Evolutionary conservation across 2,329 filamentous ascomycete species (phyloP), one percentile per base, ranked within the genome.

Genomic region (Aspergillus brasiliensis): DNA sequence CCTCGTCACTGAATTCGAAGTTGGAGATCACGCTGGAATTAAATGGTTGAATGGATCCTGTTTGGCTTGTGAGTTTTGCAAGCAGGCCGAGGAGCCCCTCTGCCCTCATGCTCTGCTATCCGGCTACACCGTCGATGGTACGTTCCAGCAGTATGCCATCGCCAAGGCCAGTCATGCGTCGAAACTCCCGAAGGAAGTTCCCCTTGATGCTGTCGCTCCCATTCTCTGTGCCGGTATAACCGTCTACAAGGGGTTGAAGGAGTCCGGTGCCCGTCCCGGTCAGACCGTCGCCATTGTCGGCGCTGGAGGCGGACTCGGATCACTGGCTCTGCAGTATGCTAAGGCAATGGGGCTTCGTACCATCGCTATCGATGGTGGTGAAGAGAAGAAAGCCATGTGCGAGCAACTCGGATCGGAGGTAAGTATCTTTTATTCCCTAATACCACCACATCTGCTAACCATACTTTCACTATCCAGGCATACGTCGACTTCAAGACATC

Each of bases 1-100:
- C 17, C 84, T 96, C 37, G 92, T 95, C 65, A 80, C 84, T 3
- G 91, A 95, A 69, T 80, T 96, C 62, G 81, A 92, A 74, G 82
- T 97, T 69, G 93, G 93, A 68, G 92, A 96, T 72, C 82, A 92
- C 71, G 94, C 88, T 62, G 94, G 94, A 74, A 86, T 98, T 78
- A 97, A 91, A 64, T 97, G 92, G 92, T 83, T 97, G 73, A 95
- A 97, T 78, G 91, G 91, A 65, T 89, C 90, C 51, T 97, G 94
- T 78, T 82, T 96, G 63, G 77, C 83, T 65, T 97, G 93, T 81
- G 83, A 87, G 69, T 96, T 91, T 84, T 97, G 93, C 82, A 87
- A 89, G 73, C 84, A 87, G 68, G 77, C 86, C 51, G 90, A 96
- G 68, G 93, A 97, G 80, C 89, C 91, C 3, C 88, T 97, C 5